Evolutionary conservation across 768 basidiomycete species (phyloP).

Genomic region (Termitomyces bulborhizus): DNA sequence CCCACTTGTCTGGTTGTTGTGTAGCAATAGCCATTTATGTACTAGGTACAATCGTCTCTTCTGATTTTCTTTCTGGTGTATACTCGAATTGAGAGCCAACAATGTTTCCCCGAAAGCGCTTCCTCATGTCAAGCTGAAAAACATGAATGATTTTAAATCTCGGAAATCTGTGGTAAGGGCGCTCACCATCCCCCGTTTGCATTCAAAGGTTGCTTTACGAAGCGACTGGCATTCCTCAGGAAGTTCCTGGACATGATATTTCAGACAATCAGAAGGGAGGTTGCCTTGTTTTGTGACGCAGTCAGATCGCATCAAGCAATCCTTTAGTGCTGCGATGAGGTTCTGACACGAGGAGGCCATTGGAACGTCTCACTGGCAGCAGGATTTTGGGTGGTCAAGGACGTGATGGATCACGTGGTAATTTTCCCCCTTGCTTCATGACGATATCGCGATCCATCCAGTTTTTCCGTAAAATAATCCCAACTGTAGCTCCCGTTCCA

Average conservation of each 20-base stretch:
- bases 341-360: slow-evolving; percentile 83
- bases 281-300: slow-evolving; percentile 76
- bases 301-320: slow-evolving; percentile 79
- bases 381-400: too few relatives aligned
- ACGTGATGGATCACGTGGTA: not conserved
- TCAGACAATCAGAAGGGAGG: slow-evolving; percentile 84
- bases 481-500: slow-evolving; percentile 56
- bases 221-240: slow-evolving; percentile 77
- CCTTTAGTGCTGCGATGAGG: slow-evolving; percentile 71
- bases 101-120: slow-evolving; percentile 72
- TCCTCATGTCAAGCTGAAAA: slow-evolving; percentile 74
- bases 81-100: slow-evolving; percentile 47
- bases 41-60: slow-evolving; percentile 10
- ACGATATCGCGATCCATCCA: slow-evolving; percentile 26
- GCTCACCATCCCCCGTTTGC: slow-evolving; percentile 84
- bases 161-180: not conserved
- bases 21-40: slow-evolving; percentile 3
- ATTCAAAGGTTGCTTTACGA: slow-evolving; percentile 80
- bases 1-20: not conserved
- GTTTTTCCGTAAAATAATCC: slow-evolving; percentile 39
- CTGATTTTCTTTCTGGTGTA: slow-evolving; percentile 21
- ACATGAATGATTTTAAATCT: not conserved
- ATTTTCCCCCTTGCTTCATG: not conserved
- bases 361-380: not conserved
- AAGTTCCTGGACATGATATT: slow-evolving; percentile 65